Percentiles rank a stretch among this genome's conserved stretches.
These are phyloP conservation scores for Xylariaceae sp. DNA, from an alignment of 2,329 filamentous ascomycete species.

Conservation along the genomic window DNA sequence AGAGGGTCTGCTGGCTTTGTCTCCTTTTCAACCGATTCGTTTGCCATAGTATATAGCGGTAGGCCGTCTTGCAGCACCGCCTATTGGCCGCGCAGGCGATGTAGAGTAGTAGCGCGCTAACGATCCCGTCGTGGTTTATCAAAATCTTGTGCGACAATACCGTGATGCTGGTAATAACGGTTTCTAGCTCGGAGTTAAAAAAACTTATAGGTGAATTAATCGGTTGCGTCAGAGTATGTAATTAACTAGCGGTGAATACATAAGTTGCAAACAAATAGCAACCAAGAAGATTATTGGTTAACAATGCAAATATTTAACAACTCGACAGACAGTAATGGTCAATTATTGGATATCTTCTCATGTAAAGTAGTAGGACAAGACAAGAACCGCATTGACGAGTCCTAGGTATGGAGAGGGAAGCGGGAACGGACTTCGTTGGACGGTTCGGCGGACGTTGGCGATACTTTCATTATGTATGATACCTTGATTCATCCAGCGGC, in stretches of 20 bases:
- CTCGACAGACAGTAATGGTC: too few species aligned
- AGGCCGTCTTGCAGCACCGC: not conserved
- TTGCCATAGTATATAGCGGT: conserved; percentile 34
- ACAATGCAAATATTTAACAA: too few species aligned
- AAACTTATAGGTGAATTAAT: conserved; percentile 2
- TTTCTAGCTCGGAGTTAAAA: not conserved
- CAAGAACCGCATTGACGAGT: too few species aligned
- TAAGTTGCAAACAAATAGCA: conserved; percentile 5
- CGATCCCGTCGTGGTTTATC: not conserved
- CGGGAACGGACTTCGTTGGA: conserved; percentile 15
- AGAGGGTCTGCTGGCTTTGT: conserved; percentile 35
- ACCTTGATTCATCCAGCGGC: conserved; percentile 21
- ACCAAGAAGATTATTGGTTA: too few species aligned
- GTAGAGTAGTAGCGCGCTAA: not conserved
- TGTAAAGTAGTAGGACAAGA: too few species aligned
- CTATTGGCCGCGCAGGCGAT: not conserved
- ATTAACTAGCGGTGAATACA: conserved; percentile 4
- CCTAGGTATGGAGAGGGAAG: not conserved
- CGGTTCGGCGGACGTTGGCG: conserved; percentile 4
- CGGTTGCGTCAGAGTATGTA: not conserved
- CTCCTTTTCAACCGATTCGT: conserved; percentile 35
- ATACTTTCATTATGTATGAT: conserved; percentile 25
- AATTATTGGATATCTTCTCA: too few species aligned
- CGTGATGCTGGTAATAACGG: not conserved
- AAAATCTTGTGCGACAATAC: not conserved